phyloP scores from a whole-genome alignment of 2,329 filamentous ascomycete species.

The Fusarium citri region DNA sequence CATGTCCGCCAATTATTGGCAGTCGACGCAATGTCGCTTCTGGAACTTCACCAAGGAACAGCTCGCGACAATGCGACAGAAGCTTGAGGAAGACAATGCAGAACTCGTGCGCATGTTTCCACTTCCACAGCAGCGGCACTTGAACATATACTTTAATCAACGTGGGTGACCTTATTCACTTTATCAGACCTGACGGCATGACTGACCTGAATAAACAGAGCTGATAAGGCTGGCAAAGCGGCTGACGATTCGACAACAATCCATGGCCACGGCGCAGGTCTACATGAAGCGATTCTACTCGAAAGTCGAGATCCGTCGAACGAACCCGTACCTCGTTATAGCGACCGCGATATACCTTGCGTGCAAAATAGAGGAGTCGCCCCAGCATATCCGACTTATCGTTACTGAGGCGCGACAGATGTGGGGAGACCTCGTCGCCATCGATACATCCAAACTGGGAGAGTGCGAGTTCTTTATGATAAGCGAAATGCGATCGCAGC shows the following conservation, averaged over 20 bases:
- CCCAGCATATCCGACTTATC: conserved; percentile 93
- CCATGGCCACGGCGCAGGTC: conserved; percentile 91
- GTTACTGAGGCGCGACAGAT: conserved; percentile 86
- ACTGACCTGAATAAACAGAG: conserved; percentile 61
- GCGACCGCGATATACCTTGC: conserved; percentile 95
- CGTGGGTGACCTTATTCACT: conserved; percentile 65
- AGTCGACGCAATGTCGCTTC: conserved; percentile 87
- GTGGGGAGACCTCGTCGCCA: conserved; percentile 82
- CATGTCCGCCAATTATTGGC: conserved; percentile 98
- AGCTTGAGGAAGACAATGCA: conserved; percentile 81
- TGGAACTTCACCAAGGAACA: conserved; percentile 92
- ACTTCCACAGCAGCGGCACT: conserved; percentile 81
- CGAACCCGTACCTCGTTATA: conserved; percentile 92
- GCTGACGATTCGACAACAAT: conserved; percentile 87
- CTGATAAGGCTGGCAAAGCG: conserved; percentile 86
- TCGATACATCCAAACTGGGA: conserved; percentile 85
- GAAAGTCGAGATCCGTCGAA: conserved; percentile 89
- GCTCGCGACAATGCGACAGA: conserved; percentile 78
- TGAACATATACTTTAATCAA: conserved; percentile 93
- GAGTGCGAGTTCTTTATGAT: conserved; percentile 96
- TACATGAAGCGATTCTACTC: conserved; percentile 96
- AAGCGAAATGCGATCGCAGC: conserved; percentile 87
- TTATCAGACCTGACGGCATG: background rate
- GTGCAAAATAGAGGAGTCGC: conserved; percentile 97
- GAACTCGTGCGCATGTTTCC: conserved; percentile 81